phyloP scores from a whole-genome alignment of 306 rosid genomes.

The Vigna trinervia region DNA sequence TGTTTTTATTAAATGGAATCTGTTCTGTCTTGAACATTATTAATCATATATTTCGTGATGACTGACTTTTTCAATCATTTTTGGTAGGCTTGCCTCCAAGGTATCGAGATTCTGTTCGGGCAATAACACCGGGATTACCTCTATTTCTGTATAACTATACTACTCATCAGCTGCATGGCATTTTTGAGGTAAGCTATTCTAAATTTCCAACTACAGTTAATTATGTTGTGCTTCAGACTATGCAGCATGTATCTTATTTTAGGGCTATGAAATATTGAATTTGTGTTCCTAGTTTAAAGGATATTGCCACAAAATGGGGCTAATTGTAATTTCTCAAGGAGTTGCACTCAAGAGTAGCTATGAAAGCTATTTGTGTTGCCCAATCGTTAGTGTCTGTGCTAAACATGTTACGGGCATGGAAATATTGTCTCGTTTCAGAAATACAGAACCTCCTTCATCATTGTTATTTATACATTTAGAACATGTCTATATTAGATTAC shows the following conservation, averaged over 20 bases:
- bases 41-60: constrained; percentile 13
- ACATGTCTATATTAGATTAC: neutral
- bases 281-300: constrained; percentile 20
- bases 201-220: constrained; percentile 10
- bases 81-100: constrained; percentile 94
- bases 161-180: constrained; percentile 94
- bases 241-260: constrained; percentile 27
- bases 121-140: constrained; percentile 93
- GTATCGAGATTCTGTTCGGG: constrained; percentile 94
- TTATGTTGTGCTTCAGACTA: constrained; percentile 16
- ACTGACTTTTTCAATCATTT: constrained; percentile 34
- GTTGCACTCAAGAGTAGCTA: constrained; percentile 5
- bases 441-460: neutral
- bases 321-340: constrained; percentile 11
- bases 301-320: neutral
- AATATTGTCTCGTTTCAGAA: constrained; percentile 6
- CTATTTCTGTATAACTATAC: constrained; percentile 95
- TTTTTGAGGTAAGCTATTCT: constrained; percentile 78
- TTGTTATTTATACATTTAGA: neutral
- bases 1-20: constrained; percentile 2
- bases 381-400: neutral
- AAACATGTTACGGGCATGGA: constrained; percentile 11
- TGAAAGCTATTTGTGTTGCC: constrained; percentile 21
- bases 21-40: constrained; percentile 10
- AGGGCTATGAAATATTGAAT: constrained; percentile 10